A percentile compares a stretch with the other conserved stretches of the same genome.
phyloP scores from a whole-genome alignment of 345 rosid genomes.

The Camelina sativa region DNA sequence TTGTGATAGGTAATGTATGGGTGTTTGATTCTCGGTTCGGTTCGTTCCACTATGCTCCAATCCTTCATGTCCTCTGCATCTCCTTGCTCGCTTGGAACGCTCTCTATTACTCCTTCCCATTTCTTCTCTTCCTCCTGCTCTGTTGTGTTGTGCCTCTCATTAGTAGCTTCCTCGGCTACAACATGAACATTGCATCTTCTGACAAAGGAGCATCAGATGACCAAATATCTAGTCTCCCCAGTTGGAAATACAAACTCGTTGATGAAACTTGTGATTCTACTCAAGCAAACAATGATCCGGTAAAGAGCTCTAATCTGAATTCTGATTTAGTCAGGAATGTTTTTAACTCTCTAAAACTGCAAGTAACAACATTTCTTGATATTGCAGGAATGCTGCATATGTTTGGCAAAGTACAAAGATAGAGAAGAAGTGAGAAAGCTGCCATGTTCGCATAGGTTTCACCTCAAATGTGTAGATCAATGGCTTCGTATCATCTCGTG shows the following conservation, averaged over 20 bases:
- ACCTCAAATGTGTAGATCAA: constrained; percentile 92
- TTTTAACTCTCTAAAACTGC: neutral
- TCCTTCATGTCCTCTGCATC: constrained; percentile 83
- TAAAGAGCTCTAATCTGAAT: constrained; percentile 35
- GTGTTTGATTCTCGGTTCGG: constrained; percentile 90
- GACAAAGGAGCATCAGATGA: constrained; percentile 89
- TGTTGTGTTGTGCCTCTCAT: constrained; percentile 88
- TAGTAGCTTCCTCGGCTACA: constrained; percentile 85
- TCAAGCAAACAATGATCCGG: constrained; percentile 52
- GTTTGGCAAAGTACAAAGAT: constrained; percentile 83
- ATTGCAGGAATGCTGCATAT: constrained; percentile 90
- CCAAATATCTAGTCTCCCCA: constrained; percentile 77
- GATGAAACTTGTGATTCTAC: constrained; percentile 42
- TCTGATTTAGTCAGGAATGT: constrained; percentile 2
- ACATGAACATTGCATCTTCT: constrained; percentile 76
- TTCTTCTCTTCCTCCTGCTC: constrained; percentile 79
- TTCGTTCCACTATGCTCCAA: constrained; percentile 76
- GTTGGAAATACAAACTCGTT: constrained; percentile 72
- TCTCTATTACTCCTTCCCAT: constrained; percentile 87
- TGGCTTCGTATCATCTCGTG: constrained; percentile 92
- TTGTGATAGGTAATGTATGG: constrained; percentile 98
- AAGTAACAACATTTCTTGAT: neutral
- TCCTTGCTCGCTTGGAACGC: constrained; percentile 95
- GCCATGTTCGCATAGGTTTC: constrained; percentile 92
- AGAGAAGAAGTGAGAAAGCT: constrained; percentile 83